Conservation (phyloP, 2,329 filamentous ascomycete genomes). For the Paecilomyces variotii region DNA sequence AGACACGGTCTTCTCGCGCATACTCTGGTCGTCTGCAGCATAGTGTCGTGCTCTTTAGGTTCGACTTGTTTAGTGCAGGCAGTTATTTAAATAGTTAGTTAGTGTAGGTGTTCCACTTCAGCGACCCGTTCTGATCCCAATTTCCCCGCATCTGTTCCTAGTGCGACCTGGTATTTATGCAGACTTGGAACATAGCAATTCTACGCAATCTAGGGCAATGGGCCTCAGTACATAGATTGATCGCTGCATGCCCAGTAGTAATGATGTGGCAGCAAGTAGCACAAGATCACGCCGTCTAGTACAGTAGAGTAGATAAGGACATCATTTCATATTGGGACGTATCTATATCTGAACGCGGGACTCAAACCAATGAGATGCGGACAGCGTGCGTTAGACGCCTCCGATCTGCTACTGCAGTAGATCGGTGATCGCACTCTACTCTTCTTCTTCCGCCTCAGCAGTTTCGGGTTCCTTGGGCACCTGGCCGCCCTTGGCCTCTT, state of each 20-base stretch:
- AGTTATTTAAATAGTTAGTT: not conserved
- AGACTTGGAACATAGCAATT: not conserved
- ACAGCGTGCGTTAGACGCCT: not conserved
- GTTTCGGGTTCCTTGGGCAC: slow-evolving; percentile 6
- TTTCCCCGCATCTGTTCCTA: not conserved
- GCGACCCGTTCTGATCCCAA: not conserved
- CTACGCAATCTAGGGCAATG: not conserved
- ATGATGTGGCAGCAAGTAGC: not conserved
- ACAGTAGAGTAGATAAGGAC: not conserved
- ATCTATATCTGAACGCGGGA: not conserved
- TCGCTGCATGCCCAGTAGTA: not conserved
- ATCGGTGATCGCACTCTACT: slow-evolving; percentile 1
- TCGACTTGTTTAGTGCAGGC: not conserved
- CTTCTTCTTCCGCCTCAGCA: slow-evolving; percentile 13
- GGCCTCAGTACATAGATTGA: not conserved
- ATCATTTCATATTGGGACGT: not conserved
- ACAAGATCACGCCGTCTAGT: not conserved
- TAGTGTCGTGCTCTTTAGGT: not conserved
- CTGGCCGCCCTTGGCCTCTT: slow-evolving; percentile 8
- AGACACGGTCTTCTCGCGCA: no score
- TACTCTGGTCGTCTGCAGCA: not conserved
- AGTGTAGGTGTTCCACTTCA: not conserved
- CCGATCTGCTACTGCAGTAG: not conserved
- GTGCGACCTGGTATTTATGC: not conserved
- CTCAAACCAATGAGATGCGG: not conserved